These are phyloP conservation scores for Diplodia seriata DNA, from an alignment of 2,329 filamentous ascomycete species.

Conservation along the genomic window DNA sequence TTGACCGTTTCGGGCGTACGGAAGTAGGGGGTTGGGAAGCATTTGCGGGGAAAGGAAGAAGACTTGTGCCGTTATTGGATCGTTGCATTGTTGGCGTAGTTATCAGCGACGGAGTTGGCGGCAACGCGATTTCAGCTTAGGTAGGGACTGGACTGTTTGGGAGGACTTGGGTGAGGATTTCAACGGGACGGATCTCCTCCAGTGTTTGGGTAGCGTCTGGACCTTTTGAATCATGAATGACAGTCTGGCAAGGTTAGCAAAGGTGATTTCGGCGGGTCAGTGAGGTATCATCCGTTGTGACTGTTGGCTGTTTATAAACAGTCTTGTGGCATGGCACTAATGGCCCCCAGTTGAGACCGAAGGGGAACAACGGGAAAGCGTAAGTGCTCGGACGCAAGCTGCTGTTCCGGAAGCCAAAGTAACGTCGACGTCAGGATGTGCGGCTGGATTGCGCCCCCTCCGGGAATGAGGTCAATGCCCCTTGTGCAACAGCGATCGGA, in stretches of 20 bases:
- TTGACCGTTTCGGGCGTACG: constrained; percentile 71
- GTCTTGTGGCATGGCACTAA: too few relatives aligned
- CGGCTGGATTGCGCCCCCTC: too few relatives aligned
- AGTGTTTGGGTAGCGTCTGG: not conserved
- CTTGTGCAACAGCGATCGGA: not conserved
- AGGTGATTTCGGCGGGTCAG: not conserved
- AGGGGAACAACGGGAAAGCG: too few relatives aligned
- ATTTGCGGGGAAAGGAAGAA: not conserved
- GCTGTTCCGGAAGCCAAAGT: too few relatives aligned
- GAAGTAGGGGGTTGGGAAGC: constrained; percentile 11
- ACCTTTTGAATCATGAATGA: not conserved
- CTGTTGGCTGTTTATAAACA: not conserved
- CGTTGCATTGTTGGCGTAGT: not conserved
- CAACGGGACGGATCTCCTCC: not conserved
- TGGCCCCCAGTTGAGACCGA: too few relatives aligned
- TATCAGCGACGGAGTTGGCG: not conserved
- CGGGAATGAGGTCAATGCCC: not conserved
- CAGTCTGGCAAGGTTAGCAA: not conserved
- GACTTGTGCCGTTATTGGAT: not conserved
- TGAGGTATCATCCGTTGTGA: not conserved
- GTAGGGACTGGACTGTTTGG: not conserved
- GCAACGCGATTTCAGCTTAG: not conserved
- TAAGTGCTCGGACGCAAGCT: too few relatives aligned
- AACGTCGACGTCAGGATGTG: not conserved
- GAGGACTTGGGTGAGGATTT: not conserved